These are phyloP conservation scores for Tetrapyrgos nigripes DNA, from an alignment of 1,284 basidiomycete species.

Conservation along the genomic window DNA sequence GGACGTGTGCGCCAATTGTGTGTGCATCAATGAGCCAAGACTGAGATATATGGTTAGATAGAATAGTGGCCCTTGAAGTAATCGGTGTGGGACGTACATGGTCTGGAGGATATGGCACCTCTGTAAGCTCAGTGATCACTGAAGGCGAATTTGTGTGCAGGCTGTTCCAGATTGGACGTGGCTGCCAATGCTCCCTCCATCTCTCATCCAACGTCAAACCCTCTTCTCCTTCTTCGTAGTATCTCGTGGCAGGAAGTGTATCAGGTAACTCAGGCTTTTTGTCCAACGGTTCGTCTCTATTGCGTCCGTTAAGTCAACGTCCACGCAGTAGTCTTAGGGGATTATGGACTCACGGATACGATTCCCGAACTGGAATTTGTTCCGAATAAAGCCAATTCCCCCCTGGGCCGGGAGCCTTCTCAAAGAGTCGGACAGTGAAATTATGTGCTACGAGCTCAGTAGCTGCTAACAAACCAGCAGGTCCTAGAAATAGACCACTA, in stretches of 20 bases:
- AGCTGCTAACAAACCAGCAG: constrained; percentile 25
- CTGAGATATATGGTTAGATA: no score
- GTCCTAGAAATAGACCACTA: constrained; percentile 9
- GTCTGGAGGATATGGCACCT: constrained; percentile 26
- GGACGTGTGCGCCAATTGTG: constrained; percentile 25
- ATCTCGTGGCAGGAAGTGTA: constrained; percentile 16
- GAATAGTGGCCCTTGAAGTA: no score
- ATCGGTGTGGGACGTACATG: no score
- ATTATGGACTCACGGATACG: constrained; percentile 29
- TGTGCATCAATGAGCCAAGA: constrained; percentile 24
- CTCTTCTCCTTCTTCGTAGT: constrained; percentile 24
- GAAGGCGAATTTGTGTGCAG: constrained; percentile 23
- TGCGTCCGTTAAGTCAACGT: not conserved
- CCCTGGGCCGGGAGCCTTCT: constrained; percentile 26
- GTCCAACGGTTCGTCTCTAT: constrained; percentile 7
- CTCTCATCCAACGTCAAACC: constrained; percentile 19
- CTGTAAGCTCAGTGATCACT: constrained; percentile 29
- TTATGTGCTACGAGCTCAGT: constrained; percentile 23
- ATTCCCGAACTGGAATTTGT: constrained; percentile 27
- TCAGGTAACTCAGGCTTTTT: constrained; percentile 11
- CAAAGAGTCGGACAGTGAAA: constrained; percentile 28
- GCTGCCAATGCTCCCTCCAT: constrained; percentile 26
- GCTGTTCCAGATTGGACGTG: constrained; percentile 24
- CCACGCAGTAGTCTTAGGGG: not conserved
- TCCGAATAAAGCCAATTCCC: constrained; percentile 32